Base-by-base conservation (phyloP, 148 eudicot species). In the Chenopodium formosanum region DNA sequence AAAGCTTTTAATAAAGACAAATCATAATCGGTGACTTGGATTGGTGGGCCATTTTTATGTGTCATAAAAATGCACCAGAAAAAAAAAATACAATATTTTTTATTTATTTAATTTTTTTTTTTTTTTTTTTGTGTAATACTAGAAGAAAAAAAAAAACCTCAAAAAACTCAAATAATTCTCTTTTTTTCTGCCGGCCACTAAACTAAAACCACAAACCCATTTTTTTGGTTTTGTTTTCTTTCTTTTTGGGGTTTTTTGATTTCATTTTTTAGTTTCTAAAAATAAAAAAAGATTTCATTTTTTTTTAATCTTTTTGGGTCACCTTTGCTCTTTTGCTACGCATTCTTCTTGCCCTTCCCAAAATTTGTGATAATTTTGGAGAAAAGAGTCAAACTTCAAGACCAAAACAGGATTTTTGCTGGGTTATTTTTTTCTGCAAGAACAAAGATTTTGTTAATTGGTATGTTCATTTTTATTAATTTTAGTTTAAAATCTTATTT, bases 271-370 rank as follows among this genome's bases (percentile, higher is more conserved):
- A 37, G 44, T 37, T 37, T 37, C 44, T 6, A 37, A 37, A 37
- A 37, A 37, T 37, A 37, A 37, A 37, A 34, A 6, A 37, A 37
- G 44, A 37, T 37, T 37, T 37, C 44, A 37, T 37, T 13, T 70
- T 47, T 73, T 9, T 73, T 22, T 13, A 19, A 22, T 40, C 37
- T 72, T 40, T 23, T 29, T 68, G 71, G 23, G 53, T 62, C 9
- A 68, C 82, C 85, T 79, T 84, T 84, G 82, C 86, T 76, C 86
- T 47, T 76, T 71, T 11, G 78, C 73, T 76, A 70, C 80, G 83
- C 80, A 69, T 79, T 68, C 79, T 78, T 48, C 69, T 37, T 40
- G 44, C 23, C 23, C 16, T 62, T 20, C 44, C 44, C 44, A 37
- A 37, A 37, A 37, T 37, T 6, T 37, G 44, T 37, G 44, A 37